Evolutionary conservation across 106 monocot genomes (phyloP), one percentile per base, ranked within the genome.

Genomic region (Phalaenopsis aphrodite): DNA sequence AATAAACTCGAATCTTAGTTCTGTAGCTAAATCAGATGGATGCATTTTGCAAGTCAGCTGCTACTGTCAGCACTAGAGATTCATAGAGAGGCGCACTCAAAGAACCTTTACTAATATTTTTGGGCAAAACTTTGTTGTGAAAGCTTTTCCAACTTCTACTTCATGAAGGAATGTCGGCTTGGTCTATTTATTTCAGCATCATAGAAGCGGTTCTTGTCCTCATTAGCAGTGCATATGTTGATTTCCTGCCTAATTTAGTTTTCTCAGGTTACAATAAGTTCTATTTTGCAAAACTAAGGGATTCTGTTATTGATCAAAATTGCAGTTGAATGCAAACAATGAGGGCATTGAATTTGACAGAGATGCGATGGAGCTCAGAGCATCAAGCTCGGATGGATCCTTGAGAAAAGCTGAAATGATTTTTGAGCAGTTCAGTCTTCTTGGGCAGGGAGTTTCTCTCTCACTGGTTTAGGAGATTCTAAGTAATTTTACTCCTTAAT

Each of bases 361-460:
- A 75, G 87, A 91, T 81, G 91, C 91, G 4, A 45, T 94, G 80
- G 88, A 83, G 79, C 84, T 91, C 17, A 91, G 91, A 78, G 93
- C 93, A 45, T 87, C 87, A 74, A 72, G 87, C 18, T 89, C 91
- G 81, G 93, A 94, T 83, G 93, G 93, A 58, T 94, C 91, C 15
- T 75, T 91, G 57, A 84, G 89, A 73, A 91, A 94, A 81, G 91
- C 91, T 45, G 85, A 83, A 55, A 94, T 87, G 91, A 87, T 85
- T 57, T 80, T 94, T 24, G 93, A 94, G 75, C 93, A 94, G 57
- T 72, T 94, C 48, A 91, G 91, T 81, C 87, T 94, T 84, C 90
- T 94, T 19, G 87, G 89, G 36, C 89, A 91, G 64, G 84, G 84
- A 76, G 87, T 91, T 64, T 83, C 93, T 42, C 80, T 89, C 61